Evolutionary conservation across 179 eudicot species (phyloP), one percentile per base, ranked within the genome.

Genomic region (Sideroxylon spinosum): DNA sequence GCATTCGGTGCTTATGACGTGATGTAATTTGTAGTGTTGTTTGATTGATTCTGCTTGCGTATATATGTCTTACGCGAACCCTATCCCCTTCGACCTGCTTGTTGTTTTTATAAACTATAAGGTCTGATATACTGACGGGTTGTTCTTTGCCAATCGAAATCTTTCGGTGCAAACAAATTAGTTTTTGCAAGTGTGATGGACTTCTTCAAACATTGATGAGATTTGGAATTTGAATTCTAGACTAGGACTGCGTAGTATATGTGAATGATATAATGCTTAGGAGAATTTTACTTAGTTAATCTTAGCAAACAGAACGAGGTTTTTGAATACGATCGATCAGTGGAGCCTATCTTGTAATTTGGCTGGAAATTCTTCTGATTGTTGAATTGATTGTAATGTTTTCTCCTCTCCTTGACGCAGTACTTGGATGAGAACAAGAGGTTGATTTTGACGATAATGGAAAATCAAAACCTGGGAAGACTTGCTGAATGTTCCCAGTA

Each of bases 351-450:
- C 11, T 48, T 32, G 9, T 61, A 44, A 75, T 0, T 50, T 44
- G 22, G 19, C 14, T 29, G 7, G 32, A 4, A 55, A 17, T 72
- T 72, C 20, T 55, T 26, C 23, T 26, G 2, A 25, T 53, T 0
- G 12, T 4, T 1, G 16, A 52, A 13, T 37, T 37, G 44, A 37
- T 37, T 11, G 0, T 49, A 55, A 72, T n/a, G 48, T 9, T n/a
- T 61, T 9, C 26, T 61, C 46, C 53, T 72, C 2, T 57, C 16
- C 28, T 68, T 68, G 53, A 67, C 85, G 92, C 90, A 90, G 97
- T 91, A 77, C 74, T 85, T 93, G 81, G 97, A 93, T 28, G 97
- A 91, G 81, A 93, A 93, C 89, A 91, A 89, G 80, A 91, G 88
- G 81, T 78, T 93, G 87, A 91, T 93, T 68, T 56, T 90, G 84